phyloP scores from a whole-genome alignment of 1,284 basidiomycete genomes.

The Heterobasidion irregulare region DNA sequence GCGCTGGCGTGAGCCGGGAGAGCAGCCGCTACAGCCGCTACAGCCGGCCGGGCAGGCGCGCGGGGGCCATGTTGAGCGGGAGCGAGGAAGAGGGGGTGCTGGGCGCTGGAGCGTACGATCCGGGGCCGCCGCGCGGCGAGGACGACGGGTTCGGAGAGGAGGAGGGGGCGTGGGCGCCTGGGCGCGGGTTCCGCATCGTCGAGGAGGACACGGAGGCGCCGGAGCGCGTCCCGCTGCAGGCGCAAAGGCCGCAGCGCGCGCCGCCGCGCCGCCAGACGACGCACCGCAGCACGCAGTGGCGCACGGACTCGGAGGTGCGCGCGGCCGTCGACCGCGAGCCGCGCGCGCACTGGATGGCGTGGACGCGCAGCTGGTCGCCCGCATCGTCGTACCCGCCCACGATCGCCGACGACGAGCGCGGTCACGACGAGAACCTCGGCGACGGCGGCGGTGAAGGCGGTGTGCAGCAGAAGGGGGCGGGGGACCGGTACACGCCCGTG shows the following conservation, averaged over 20 bases:
- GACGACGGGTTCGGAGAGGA: constrained; percentile 4
- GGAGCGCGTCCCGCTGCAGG: constrained; percentile 2
- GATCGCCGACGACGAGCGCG: neutral
- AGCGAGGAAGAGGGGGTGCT: neutral
- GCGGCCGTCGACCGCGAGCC: constrained; percentile 6
- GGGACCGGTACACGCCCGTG: constrained; percentile 22
- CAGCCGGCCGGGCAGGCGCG: too few species aligned
- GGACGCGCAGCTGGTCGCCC: constrained; percentile 17
- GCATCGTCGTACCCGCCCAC: constrained; percentile 8
- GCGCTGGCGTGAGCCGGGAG: constrained; percentile 3
- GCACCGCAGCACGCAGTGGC: constrained; percentile 1
- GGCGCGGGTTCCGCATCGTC: constrained; percentile 24
- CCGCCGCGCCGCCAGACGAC: neutral
- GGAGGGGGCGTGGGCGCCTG: constrained; percentile 11
- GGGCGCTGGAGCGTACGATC: constrained; percentile 5
- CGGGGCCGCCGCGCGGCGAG: neutral
- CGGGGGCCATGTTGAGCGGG: too few species aligned
- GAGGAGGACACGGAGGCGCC: constrained; percentile 21
- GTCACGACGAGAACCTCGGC: neutral
- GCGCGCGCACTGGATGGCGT: constrained; percentile 12
- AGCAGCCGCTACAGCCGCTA: too few species aligned
- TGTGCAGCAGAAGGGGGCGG: too few species aligned
- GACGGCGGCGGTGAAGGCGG: too few species aligned
- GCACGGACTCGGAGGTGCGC: constrained; percentile 5
- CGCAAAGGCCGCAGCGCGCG: neutral